phyloP scores from a whole-genome alignment of 1,284 basidiomycete species.

The Boletellus deceptivus region DNA sequence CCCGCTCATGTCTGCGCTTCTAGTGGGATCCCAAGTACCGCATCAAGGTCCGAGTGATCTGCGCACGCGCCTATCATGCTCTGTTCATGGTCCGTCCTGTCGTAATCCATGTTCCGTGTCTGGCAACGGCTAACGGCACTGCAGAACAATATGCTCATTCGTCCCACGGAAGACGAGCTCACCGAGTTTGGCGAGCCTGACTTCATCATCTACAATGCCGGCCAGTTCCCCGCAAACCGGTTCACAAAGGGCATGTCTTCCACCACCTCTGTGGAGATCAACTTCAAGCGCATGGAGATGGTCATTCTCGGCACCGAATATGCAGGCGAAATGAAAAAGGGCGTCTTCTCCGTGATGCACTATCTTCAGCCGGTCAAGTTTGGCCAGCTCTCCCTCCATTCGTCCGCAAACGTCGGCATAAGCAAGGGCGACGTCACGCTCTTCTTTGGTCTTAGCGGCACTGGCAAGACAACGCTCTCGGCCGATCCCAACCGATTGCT shows the following conservation, averaged over 20 bases:
- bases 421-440: constrained; percentile 91
- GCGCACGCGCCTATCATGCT: constrained; percentile 97
- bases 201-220: constrained; percentile 99
- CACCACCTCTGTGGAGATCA: constrained; percentile 98
- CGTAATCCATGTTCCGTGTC: not conserved
- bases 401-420: constrained; percentile 96
- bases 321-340: constrained; percentile 99
- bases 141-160: constrained; percentile 98
- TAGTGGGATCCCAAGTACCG: constrained; percentile 99
- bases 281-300: constrained; percentile 99
- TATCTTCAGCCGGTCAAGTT: constrained; percentile 99
- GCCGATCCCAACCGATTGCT: constrained; percentile 89
- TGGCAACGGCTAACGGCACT: constrained; percentile 6
- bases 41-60: constrained; percentile 99
- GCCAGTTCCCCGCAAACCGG: constrained; percentile 99
- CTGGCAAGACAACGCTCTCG: constrained; percentile 97
- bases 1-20: constrained; percentile 5
- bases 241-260: constrained; percentile 99
- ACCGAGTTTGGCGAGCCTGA: constrained; percentile 97
- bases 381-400: constrained; percentile 96
- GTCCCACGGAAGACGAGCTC: constrained; percentile 93
- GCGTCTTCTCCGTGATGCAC: constrained; percentile 99
- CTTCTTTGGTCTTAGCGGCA: constrained; percentile 99
- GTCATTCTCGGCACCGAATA: constrained; percentile 99
- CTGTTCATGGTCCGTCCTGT: constrained; percentile 88